Base-by-base conservation (phyloP, 495 filamentous ascomycete species). In the Pyrenopolyporus hunteri region DNA sequence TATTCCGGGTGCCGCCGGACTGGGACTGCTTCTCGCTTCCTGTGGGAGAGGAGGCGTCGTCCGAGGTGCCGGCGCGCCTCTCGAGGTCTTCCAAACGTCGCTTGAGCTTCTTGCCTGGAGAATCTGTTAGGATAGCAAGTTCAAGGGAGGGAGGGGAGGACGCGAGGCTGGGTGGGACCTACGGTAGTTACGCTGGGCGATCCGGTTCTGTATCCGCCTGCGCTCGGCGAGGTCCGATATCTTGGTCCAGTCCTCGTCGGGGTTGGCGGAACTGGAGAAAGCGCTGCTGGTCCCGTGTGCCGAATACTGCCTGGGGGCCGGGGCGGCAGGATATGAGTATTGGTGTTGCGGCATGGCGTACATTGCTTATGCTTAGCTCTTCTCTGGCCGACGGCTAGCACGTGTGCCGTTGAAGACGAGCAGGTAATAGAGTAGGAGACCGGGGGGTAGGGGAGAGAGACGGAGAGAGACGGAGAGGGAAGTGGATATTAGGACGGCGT, bases 181-280 rank as follows among this genome's bases (percentile, higher is more conserved):
- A 97, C 93, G 93, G 79, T 98, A 98, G 79, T 98, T 98, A 56
- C 93, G 88, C 78, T 98, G 93, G 35, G 93, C 93, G 76, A 98
- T 98, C 45, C 93, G 85, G 77, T 98, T 98, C 78, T 98, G 93
- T 78, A 98, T 97, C 69, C 93, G 83, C 70, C 93, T 82, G 63
- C 93, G 85, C 78, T 97, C 93, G 49, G 93, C 93, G 33, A 97
- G 83, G 72, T 98, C 93, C 37, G 94, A 97, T 76, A 98, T 97
- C 85, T 98, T 94, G 70, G 93, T 98, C 93, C 93, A 98, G 79
- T 98, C 93, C 76, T 98, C 93, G 65, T 96, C 93, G 51, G 94
- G 92, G 74, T 97, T 94, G 66, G 94, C 95, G 58, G 90, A 94
- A 63, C 89, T 89, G 78, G 92, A 96, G 84, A 97, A 97, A 61